phyloP scores from a whole-genome alignment of 2,329 filamentous ascomycete genomes.

The Chrysoporthe puriensis region DNA sequence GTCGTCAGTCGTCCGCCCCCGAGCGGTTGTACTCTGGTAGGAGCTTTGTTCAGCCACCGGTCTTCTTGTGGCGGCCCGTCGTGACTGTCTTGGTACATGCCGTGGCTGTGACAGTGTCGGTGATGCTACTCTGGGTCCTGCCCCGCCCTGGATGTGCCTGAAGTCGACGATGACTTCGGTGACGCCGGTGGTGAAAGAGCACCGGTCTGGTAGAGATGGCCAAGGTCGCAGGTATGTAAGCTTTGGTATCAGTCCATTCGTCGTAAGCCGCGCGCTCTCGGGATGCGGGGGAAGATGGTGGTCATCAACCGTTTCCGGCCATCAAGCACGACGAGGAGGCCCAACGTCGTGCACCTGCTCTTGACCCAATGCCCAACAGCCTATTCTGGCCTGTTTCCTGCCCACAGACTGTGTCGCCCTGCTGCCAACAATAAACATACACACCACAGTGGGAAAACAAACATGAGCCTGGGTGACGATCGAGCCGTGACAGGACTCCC shows the following conservation, averaged over 20 bases:
- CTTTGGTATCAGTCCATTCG: background rate
- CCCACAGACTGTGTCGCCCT: background rate
- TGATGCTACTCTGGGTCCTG: background rate
- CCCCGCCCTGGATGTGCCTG: too few relatives aligned
- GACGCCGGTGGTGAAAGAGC: background rate
- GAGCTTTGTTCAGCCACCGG: background rate
- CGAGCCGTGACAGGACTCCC: background rate
- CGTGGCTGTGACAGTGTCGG: too few relatives aligned
- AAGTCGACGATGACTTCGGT: background rate
- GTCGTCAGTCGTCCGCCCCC: too few relatives aligned
- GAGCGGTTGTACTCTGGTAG: too few relatives aligned
- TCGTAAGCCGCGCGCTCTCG: background rate
- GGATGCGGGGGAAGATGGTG: background rate
- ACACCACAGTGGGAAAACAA: background rate
- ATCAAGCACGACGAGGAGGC: background rate
- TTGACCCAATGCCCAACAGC: background rate
- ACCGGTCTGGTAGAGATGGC: too few relatives aligned
- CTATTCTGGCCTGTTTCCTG: too few relatives aligned
- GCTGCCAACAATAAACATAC: background rate
- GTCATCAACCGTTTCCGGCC: background rate
- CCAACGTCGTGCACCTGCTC: background rate
- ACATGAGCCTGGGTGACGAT: conserved; percentile 13
- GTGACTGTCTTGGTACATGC: background rate
- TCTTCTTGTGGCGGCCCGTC: background rate
- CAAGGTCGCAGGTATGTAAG: background rate